phyloP scores from a whole-genome alignment of 129 eudicot genomes.

The Scalesia atractyloides region DNA sequence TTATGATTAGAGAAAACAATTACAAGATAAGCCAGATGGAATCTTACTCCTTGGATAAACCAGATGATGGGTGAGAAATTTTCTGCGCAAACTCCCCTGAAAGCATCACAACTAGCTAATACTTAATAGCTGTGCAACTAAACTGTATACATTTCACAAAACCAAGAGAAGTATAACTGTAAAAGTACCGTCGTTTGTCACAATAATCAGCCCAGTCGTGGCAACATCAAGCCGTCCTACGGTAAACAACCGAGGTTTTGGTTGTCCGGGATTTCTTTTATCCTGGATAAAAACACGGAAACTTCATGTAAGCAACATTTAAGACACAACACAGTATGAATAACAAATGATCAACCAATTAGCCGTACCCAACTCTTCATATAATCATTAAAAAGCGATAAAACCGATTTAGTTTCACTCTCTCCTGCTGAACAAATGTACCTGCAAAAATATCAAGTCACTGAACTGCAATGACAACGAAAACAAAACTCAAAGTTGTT shows the following conservation, averaged over 20 bases:
- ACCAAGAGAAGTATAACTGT: constrained; percentile 8
- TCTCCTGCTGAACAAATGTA: constrained; percentile 94
- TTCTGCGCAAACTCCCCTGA: constrained; percentile 90
- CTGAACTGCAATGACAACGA: constrained; percentile 17
- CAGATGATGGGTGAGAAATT: constrained; percentile 92
- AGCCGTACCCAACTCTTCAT: constrained; percentile 76
- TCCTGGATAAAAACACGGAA: constrained; percentile 42
- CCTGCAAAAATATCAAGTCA: constrained; percentile 36
- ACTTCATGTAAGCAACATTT: constrained; percentile 5
- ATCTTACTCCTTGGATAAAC: constrained; percentile 91
- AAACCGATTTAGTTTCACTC: constrained; percentile 70
- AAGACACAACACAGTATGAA: not conserved
- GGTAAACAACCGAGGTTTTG: constrained; percentile 84
- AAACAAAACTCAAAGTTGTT: not conserved
- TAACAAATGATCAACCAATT: not conserved
- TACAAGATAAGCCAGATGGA: not conserved
- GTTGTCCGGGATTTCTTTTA: constrained; percentile 71
- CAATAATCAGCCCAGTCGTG: constrained; percentile 87
- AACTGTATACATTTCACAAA: not conserved
- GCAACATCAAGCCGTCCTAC: constrained; percentile 95
- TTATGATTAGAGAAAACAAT: not conserved
- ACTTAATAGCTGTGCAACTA: constrained; percentile 6
- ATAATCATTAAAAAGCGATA: constrained; percentile 70
- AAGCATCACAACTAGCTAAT: constrained; percentile 16
- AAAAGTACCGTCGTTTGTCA: constrained; percentile 87